phyloP scores from a whole-genome alignment of 73 alveolate species.

The Uronychia binucleata region DNA sequence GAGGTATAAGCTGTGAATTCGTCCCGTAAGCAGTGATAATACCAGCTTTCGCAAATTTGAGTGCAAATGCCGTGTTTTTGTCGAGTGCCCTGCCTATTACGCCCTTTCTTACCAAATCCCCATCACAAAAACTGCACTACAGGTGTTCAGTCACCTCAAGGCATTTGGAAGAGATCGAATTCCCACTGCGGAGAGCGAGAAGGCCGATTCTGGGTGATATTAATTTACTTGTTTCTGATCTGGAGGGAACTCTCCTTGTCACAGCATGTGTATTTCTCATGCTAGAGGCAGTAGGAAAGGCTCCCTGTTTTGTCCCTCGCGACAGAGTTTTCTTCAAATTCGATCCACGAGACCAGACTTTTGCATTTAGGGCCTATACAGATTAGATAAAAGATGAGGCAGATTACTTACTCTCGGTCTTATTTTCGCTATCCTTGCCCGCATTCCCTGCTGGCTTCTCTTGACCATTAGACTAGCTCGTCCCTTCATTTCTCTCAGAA shows the following conservation, averaged over 20 bases:
- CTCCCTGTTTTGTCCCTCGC: not conserved
- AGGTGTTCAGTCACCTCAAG: not conserved
- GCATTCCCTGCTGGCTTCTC: too few relatives aligned
- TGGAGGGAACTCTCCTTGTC: not conserved
- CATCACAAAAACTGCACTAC: not conserved
- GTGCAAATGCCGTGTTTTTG: not conserved
- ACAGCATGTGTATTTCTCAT: not conserved
- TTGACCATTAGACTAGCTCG: too few relatives aligned
- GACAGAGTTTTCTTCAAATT: not conserved
- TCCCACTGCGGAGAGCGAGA: not conserved
- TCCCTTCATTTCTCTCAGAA: too few relatives aligned
- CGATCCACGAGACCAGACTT: not conserved
- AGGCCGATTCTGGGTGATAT: not conserved
- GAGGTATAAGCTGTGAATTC: not conserved
- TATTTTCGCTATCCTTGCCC: too few relatives aligned
- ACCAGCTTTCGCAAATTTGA: not conserved
- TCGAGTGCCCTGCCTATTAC: not conserved
- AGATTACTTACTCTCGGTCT: too few relatives aligned
- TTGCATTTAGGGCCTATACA: not conserved
- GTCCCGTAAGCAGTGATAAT: not conserved
- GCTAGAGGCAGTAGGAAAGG: not conserved
- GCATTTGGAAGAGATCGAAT: not conserved
- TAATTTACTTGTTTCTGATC: not conserved
- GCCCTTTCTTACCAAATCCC: not conserved
- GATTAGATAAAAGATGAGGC: too few relatives aligned